Base-by-base conservation (phyloP, 192 early-diverging fungal genomes). In the Coemansia sp. region DNA sequence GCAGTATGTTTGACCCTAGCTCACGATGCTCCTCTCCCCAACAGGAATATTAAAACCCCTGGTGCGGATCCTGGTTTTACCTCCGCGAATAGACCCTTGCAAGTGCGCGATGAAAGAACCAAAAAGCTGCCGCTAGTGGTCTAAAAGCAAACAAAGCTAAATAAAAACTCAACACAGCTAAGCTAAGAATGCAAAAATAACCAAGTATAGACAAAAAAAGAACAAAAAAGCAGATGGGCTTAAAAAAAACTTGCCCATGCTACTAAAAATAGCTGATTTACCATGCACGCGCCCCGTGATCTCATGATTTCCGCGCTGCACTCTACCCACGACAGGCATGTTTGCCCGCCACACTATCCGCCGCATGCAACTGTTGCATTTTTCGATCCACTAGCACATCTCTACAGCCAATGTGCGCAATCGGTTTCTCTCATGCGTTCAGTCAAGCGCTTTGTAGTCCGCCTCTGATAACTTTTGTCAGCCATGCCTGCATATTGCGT, bases 191-290 rank as follows among this genome's bases (percentile, higher is more conserved):
- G 22, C 51, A 61, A 31, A 60, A 60, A 60, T 23, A 68, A 36
- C 42, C 19, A n/a, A 59, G 31, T 0, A 27, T 19, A 21, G 42
- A 31, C 62, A n/a, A 59, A 65, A 64, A 57, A 71, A 65, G 51
- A 55, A 58, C 22, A 24, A 24, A 30, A 24, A 24, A 32, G 59
- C 52, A 42, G 33, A 55, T 19, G 9, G n/a, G 22, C 31, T 6
- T 24, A 50, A 63, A 57, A 36, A 17, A 17, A 25, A 25, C 24
- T 30, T 22, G 9, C 39, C 39, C 9, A 46, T 60, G 22, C 11
- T 36, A 36, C 31, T 42, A 36, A 31, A 25, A 58, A 67, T 31
- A 51, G 31, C 62, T 53, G 51, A 54, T 64, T 54, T 32, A 30
- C 46, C 39, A 46, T 46, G 39, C 39, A 14, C 39, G 2, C 17